Evolutionary conservation across 331 rosid species (phyloP).

Genomic region (Erythrophleum ivorense): DNA sequence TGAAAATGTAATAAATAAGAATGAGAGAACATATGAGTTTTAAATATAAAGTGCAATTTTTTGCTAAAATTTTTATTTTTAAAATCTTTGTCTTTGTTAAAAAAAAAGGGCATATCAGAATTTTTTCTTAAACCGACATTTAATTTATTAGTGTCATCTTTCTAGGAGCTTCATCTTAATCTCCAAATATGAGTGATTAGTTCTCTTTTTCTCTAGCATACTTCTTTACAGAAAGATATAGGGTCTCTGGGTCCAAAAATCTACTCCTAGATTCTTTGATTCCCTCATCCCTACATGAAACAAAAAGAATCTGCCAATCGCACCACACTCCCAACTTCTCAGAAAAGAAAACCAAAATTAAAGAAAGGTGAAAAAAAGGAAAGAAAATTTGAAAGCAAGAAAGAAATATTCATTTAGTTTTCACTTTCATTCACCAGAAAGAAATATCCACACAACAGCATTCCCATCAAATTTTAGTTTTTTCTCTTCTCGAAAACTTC

Average conservation of each 20-base stretch:
- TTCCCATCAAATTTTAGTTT: slow-evolving; percentile 39
- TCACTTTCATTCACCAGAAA: slow-evolving; percentile 53
- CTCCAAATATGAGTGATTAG: slow-evolving; percentile 33
- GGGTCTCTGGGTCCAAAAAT: slow-evolving; percentile 64
- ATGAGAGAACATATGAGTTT: too few relatives aligned
- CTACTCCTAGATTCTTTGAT: slow-evolving; percentile 83
- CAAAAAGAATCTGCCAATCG: slow-evolving; percentile 82
- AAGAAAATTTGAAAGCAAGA: slow-evolving; percentile 32
- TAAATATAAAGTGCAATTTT: too few relatives aligned
- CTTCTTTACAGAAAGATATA: slow-evolving; percentile 46
- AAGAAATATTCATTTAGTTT: slow-evolving; percentile 47
- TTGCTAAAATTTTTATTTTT: too few relatives aligned
- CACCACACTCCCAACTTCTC: slow-evolving; percentile 46
- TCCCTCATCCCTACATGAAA: slow-evolving; percentile 65
- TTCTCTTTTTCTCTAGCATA: slow-evolving; percentile 40
- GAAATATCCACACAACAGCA: slow-evolving; percentile 55
- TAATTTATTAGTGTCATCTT: slow-evolving; percentile 25
- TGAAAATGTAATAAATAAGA: too few relatives aligned
- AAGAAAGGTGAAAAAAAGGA: slow-evolving; percentile 34
- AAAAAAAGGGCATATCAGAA: too few relatives aligned
- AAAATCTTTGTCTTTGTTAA: too few relatives aligned
- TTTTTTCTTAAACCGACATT: slow-evolving; percentile 32
- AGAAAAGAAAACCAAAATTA: slow-evolving; percentile 36
- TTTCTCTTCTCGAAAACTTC: slow-evolving; percentile 44
- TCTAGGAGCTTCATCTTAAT: slow-evolving; percentile 45